Evolutionary conservation across 2,329 filamentous ascomycete genomes (phyloP).

Genomic region (Fusarium pseudoanthophilum): DNA sequence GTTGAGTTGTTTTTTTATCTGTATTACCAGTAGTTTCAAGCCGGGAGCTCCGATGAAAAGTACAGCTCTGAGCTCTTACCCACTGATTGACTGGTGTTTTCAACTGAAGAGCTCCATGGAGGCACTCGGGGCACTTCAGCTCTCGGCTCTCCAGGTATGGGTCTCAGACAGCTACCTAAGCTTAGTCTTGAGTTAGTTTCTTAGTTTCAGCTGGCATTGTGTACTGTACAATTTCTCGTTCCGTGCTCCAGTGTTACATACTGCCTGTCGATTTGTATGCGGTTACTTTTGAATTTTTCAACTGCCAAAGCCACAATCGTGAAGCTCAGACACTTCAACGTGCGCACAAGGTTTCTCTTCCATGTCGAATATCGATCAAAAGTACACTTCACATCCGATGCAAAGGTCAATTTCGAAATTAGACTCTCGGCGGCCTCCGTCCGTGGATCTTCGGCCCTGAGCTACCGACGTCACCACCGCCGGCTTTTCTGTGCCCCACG

Average conservation of each 20-base stretch:
- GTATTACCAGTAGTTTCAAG: not conserved
- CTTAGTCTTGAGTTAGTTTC: slow-evolving; percentile 9
- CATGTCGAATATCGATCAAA: not conserved
- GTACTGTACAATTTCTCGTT: not conserved
- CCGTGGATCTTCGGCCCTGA: slow-evolving; percentile 24
- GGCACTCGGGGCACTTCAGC: not conserved
- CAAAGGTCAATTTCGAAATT: not conserved
- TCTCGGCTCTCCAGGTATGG: slow-evolving; percentile 3
- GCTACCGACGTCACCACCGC: slow-evolving; percentile 29
- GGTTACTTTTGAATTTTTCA: not conserved
- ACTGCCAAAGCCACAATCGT: slow-evolving; percentile 14
- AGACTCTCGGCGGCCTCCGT: slow-evolving; percentile 16
- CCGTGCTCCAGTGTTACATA: not conserved
- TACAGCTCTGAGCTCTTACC: not conserved
- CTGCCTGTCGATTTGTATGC: not conserved
- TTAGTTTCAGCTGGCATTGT: slow-evolving; percentile 23
- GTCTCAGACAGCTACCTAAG: slow-evolving; percentile 1
- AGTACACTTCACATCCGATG: not conserved
- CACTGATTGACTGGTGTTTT: not conserved
- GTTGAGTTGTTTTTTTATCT: not conserved
- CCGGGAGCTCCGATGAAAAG: not conserved
- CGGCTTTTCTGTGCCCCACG: slow-evolving; percentile 16
- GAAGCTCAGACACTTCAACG: not conserved
- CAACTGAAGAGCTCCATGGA: not conserved
- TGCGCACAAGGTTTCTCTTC: not conserved